Evolutionary conservation across 2,329 filamentous ascomycete species (phyloP).

Genomic region (Aspergillus amoenus): DNA sequence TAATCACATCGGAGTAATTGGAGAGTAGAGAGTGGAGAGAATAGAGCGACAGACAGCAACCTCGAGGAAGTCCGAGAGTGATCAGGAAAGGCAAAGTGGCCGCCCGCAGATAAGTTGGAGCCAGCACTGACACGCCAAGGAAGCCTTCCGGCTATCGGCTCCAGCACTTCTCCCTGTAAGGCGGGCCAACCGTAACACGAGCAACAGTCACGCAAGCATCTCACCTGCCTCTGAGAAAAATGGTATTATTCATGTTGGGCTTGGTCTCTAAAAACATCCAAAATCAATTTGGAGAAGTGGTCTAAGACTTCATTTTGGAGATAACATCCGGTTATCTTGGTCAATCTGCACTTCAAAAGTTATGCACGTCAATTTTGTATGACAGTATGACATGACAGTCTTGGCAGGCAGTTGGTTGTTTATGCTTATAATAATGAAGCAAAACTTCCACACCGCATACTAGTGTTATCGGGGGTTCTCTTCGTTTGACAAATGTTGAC

Average conservation of each 20-base stretch:
- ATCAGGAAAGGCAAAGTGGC: conserved; percentile 8
- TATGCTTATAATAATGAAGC: not conserved
- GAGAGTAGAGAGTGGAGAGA: not conserved
- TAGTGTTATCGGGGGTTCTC: no score
- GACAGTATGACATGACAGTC: no score
- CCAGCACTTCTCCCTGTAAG: not conserved
- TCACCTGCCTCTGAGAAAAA: no score
- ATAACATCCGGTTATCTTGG: no score
- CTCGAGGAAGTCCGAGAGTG: not conserved
- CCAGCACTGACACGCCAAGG: no score
- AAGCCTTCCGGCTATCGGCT: not conserved
- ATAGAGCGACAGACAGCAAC: not conserved
- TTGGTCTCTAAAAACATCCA: no score
- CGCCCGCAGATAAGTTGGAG: conserved; percentile 1
- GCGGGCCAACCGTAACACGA: not conserved
- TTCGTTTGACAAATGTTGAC: no score
- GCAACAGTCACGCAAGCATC: not conserved
- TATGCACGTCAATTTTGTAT: not conserved
- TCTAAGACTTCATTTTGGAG: no score
- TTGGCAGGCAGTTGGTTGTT: no score
- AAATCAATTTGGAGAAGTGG: no score
- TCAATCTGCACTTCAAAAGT: not conserved
- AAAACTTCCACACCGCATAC: no score
- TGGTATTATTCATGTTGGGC: not conserved
- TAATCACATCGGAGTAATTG: not conserved